Evolutionary conservation across 148 eudicot genomes (phyloP).

Genomic region (Rhododendron kiyosumense): DNA sequence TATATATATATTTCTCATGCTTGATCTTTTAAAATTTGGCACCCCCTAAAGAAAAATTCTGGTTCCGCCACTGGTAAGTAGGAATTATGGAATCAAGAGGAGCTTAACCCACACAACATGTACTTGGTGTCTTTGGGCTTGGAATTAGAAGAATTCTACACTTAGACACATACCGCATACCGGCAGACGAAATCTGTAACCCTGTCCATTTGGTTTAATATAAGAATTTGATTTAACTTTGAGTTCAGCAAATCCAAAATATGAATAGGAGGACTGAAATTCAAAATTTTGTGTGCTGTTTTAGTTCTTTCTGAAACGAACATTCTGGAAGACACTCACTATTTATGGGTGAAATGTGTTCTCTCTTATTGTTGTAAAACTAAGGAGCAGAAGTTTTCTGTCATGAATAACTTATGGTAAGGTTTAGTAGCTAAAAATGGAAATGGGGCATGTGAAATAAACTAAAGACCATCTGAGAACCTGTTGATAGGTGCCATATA

Average conservation of each 20-base stretch:
- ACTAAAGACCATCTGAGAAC: background rate
- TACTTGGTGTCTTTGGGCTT: background rate
- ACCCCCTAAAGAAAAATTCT: too few species aligned
- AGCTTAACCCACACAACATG: background rate
- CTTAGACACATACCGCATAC: background rate
- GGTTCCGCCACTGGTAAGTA: background rate
- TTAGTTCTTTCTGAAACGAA: background rate
- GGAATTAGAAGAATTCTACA: background rate
- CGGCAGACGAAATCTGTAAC: background rate
- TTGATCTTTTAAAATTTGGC: too few species aligned
- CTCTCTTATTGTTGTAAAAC: background rate
- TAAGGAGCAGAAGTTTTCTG: background rate
- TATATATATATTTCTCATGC: too few species aligned
- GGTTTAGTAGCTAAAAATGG: background rate
- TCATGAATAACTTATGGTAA: background rate
- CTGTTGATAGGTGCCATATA: background rate
- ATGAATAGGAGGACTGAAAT: background rate
- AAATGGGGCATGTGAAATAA: background rate
- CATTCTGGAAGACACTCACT: background rate
- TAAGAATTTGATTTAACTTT: background rate
- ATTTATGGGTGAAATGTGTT: background rate
- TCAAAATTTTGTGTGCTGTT: background rate
- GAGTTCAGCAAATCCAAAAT: background rate
- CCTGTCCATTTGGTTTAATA: background rate
- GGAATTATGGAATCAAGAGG: background rate